A percentile compares a stretch with the other conserved stretches of the same genome.
These are phyloP conservation scores for Primulina huaijiensis DNA, from an alignment of 257 asterid genomes.

Conservation along the genomic window DNA sequence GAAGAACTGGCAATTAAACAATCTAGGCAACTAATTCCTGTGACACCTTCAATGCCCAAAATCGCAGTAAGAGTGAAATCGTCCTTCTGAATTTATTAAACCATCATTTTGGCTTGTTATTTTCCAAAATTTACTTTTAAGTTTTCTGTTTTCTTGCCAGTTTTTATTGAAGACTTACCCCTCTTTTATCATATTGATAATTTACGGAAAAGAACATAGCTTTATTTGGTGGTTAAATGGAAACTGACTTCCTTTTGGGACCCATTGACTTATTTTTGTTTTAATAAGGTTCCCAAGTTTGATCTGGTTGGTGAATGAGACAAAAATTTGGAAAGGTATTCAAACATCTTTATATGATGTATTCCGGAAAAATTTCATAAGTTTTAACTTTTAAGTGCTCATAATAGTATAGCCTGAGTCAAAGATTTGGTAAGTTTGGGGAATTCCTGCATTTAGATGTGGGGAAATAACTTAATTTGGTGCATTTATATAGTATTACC, in stretches of 20 bases:
- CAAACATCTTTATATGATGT: not conserved
- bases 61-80: conserved; percentile 44
- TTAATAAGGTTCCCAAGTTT: not conserved
- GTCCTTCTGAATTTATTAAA: conserved; percentile 4
- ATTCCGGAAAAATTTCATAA: not conserved
- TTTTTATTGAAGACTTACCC: not conserved
- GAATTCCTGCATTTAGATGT: not conserved
- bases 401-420: not conserved
- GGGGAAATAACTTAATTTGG: too few species aligned
- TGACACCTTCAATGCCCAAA: conserved; percentile 65
- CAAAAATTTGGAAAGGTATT: not conserved
- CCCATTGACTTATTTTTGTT: not conserved
- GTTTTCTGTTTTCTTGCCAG: not conserved
- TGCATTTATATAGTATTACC: too few species aligned
- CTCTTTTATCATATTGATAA: not conserved
- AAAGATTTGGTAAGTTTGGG: not conserved
- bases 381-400: not conserved
- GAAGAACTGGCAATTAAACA: conserved; percentile 82
- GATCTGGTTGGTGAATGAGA: conserved; percentile 1
- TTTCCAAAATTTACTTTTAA: not conserved
- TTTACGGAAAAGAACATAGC: not conserved
- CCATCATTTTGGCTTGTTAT: not conserved
- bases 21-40: conserved; percentile 73
- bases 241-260: not conserved
- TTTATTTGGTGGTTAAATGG: not conserved